phyloP scores from a whole-genome alignment of 2,329 filamentous ascomycete species.

The Colletotrichum kahawae region DNA sequence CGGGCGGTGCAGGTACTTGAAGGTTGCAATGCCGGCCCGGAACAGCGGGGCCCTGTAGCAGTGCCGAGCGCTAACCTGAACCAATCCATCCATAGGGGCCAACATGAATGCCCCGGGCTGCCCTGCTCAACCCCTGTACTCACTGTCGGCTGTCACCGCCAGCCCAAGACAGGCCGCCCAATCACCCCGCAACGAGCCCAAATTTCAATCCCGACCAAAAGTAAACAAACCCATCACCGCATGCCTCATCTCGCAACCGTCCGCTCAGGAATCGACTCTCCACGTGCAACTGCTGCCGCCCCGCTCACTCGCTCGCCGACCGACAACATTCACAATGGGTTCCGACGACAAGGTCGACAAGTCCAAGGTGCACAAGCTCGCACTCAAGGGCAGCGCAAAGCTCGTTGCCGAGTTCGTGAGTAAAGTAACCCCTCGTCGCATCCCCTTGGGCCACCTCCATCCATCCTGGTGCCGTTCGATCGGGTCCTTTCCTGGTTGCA shows the following conservation, averaged over 20 bases:
- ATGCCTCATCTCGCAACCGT: neutral
- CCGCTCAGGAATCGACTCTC: neutral
- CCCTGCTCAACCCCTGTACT: neutral
- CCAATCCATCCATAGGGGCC: neutral
- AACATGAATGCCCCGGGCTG: too few species aligned
- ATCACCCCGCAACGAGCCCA: conserved; percentile 17
- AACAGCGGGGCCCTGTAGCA: neutral
- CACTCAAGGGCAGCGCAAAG: conserved; percentile 83
- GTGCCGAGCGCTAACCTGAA: neutral
- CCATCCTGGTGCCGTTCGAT: neutral
- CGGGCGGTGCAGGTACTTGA: neutral
- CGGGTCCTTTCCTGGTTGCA: neutral
- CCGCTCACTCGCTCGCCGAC: neutral
- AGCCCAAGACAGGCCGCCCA: neutral
- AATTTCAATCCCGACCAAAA: conserved; percentile 3
- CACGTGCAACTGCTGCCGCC: neutral
- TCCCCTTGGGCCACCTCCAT: neutral
- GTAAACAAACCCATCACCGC: conserved; percentile 6
- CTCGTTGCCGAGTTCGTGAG: conserved; percentile 94
- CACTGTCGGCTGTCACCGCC: neutral
- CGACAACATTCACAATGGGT: neutral
- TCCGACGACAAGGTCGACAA: conserved; percentile 54
- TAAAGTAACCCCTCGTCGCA: conserved; percentile 42
- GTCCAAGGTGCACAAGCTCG: conserved; percentile 93
- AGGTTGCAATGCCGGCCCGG: neutral